A percentile compares a stretch with the other conserved stretches of the same genome.
Conservation (phyloP, 805 yeast species). For the Wickerhamiella vanderwaltii region DNA sequence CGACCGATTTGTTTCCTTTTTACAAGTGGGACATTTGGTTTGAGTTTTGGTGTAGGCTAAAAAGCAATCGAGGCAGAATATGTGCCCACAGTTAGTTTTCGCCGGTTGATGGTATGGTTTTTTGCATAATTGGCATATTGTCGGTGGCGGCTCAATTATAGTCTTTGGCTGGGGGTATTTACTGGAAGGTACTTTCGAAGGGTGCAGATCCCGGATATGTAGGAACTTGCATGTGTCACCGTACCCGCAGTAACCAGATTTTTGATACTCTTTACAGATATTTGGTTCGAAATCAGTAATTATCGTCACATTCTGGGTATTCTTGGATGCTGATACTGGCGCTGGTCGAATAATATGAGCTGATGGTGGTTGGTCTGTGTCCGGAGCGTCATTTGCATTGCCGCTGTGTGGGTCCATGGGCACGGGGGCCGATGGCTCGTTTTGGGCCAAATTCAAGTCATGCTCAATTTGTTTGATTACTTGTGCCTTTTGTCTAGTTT, state of each 20-base stretch:
- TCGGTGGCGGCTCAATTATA: constrained; percentile 49
- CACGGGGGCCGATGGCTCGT: not conserved
- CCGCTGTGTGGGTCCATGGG: not conserved
- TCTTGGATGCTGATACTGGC: no score
- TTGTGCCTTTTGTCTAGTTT: not conserved
- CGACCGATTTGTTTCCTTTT: constrained; percentile 12
- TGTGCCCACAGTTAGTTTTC: not conserved
- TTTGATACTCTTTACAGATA: constrained; percentile 80
- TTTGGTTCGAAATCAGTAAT: constrained; percentile 83
- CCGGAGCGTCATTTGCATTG: no score
- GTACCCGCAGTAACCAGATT: constrained; percentile 91
- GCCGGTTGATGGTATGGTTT: constrained; percentile 13
- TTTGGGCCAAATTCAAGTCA: no score
- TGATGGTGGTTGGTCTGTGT: no score
- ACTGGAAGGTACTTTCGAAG: not conserved
- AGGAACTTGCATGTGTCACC: constrained; percentile 95
- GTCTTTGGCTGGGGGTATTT: constrained; percentile 61
- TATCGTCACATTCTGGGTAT: no score
- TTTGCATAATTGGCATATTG: constrained; percentile 50
- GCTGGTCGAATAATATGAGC: no score
- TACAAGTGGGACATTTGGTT: constrained; percentile 9
- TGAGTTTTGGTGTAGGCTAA: constrained; percentile 1
- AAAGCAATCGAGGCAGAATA: constrained; percentile 9
- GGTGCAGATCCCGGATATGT: constrained; percentile 56
- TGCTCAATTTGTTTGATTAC: no score